Percentiles rank a stretch among this genome's conserved stretches.
Conservation (phyloP, 768 basidiomycete genomes). For the Lactarius trivialis region DNA sequence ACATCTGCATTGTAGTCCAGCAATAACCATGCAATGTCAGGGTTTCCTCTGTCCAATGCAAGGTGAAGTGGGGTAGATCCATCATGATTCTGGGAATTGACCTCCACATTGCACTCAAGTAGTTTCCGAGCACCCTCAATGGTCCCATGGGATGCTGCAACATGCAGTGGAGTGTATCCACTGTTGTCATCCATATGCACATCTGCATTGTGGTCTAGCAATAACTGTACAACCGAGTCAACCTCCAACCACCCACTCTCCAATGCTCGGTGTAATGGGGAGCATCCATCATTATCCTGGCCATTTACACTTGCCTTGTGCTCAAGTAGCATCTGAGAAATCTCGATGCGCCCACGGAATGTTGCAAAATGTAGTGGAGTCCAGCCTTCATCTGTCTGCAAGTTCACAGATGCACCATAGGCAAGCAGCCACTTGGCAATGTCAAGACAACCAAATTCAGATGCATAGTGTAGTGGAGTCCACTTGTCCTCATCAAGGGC, state of each 20-base stretch:
- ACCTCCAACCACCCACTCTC: fast-evolving
- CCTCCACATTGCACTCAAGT: too few species aligned
- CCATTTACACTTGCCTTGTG: too few species aligned
- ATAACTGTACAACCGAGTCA: background rate
- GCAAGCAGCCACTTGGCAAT: background rate
- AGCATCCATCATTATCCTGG: too few species aligned
- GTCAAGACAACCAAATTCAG: fast-evolving
- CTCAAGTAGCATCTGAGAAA: background rate
- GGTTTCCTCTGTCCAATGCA: too few species aligned
- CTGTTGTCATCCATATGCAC: background rate
- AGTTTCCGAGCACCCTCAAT: too few species aligned
- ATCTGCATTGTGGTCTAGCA: background rate
- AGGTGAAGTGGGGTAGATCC: too few species aligned
- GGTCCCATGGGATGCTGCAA: too few species aligned
- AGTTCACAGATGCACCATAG: background rate
- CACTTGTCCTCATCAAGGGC: fast-evolving
- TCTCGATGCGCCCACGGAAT: background rate
- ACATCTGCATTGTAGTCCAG: too few species aligned
- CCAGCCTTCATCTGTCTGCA: background rate
- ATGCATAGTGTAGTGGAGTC: background rate
- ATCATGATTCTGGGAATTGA: too few species aligned
- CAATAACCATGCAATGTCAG: too few species aligned
- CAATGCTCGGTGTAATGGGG: background rate
- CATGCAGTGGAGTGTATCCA: too few species aligned
- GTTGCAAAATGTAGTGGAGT: background rate